Conservation (phyloP, 495 filamentous ascomycete genomes). For the Hypomontagnella monticulosa region DNA sequence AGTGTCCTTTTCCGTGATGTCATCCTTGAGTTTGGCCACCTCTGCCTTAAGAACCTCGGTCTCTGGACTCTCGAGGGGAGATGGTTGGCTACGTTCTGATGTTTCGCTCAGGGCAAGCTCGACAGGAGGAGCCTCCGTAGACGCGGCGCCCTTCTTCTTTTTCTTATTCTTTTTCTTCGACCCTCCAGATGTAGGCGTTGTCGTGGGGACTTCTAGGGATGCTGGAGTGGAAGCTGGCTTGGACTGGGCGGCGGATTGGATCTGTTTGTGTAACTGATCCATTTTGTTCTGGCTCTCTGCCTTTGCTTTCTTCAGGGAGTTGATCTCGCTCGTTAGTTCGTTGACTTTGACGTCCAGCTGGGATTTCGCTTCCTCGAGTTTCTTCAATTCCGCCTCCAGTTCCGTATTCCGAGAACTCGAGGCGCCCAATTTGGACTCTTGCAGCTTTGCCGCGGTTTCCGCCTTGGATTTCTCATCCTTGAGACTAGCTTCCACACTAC, state of each 20-base stretch:
- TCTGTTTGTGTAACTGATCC: slow-evolving; percentile 47
- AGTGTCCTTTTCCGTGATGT: slow-evolving; percentile 74
- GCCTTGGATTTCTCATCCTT: slow-evolving; percentile 58
- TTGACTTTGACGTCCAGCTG: slow-evolving; percentile 47
- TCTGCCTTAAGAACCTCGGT: slow-evolving; percentile 52
- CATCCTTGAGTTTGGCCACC: slow-evolving; percentile 61
- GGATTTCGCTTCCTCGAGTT: slow-evolving; percentile 44
- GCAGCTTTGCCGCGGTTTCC: slow-evolving; percentile 50
- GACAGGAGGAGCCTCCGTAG: slow-evolving; percentile 24
- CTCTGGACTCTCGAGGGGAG: slow-evolving; percentile 38
- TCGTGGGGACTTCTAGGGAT: slow-evolving; percentile 19
- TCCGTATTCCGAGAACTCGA: slow-evolving; percentile 47
- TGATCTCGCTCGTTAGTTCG: slow-evolving; percentile 47
- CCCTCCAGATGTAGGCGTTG: slow-evolving; percentile 41
- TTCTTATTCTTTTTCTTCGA: slow-evolving; percentile 89
- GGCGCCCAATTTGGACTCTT: slow-evolving; percentile 45
- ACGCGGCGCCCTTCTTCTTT: slow-evolving; percentile 77
- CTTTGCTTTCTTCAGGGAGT: slow-evolving; percentile 51
- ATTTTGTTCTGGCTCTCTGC: slow-evolving; percentile 46
- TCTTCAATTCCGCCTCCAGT: slow-evolving; percentile 49
- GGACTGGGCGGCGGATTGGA: slow-evolving; percentile 37
- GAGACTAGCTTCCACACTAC: slow-evolving; percentile 64
- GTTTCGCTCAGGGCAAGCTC: slow-evolving; percentile 43
- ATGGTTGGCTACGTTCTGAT: slow-evolving; percentile 40
- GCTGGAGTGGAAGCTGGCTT: slow-evolving; percentile 18